These are phyloP conservation scores for Parasitella parasitica DNA, from an alignment of 371 early-diverging fungal species.

Conservation along the genomic window DNA sequence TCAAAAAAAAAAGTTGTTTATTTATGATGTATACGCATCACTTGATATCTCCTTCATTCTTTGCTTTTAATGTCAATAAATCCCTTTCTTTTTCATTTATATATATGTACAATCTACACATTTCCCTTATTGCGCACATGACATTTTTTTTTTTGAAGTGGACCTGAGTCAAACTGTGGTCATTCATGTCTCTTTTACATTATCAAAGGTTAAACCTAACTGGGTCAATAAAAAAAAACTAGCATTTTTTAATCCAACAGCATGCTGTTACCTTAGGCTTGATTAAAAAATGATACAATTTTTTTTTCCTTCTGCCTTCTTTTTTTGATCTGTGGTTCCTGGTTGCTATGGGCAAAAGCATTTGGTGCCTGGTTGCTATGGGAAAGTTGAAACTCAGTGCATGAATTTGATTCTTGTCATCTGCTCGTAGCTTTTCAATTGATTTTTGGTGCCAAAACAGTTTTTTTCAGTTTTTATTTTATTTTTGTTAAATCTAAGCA, in stretches of 20 bases:
- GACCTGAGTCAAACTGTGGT: neutral
- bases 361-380: neutral
- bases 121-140: conserved; percentile 10
- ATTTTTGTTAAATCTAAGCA: neutral
- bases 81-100: neutral
- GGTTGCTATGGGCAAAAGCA: neutral
- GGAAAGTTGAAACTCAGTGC: neutral
- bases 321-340: neutral
- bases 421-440: too few species aligned
- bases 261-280: neutral
- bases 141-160: neutral
- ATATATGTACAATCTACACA: too few species aligned
- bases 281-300: neutral
- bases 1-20: neutral
- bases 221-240: neutral
- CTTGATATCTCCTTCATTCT: neutral
- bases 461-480: neutral
- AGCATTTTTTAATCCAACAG: conserved; percentile 6
- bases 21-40: neutral
- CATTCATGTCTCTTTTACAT: neutral
- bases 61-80: neutral
- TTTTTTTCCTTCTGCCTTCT: neutral
- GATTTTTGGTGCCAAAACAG: too few species aligned
- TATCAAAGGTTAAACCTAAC: neutral
- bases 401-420: too few species aligned